Percentiles rank a stretch among this genome's conserved stretches.
Evolutionary conservation across 2,329 filamentous ascomycete species (phyloP).

Genomic region (Diplocarpon mali): DNA sequence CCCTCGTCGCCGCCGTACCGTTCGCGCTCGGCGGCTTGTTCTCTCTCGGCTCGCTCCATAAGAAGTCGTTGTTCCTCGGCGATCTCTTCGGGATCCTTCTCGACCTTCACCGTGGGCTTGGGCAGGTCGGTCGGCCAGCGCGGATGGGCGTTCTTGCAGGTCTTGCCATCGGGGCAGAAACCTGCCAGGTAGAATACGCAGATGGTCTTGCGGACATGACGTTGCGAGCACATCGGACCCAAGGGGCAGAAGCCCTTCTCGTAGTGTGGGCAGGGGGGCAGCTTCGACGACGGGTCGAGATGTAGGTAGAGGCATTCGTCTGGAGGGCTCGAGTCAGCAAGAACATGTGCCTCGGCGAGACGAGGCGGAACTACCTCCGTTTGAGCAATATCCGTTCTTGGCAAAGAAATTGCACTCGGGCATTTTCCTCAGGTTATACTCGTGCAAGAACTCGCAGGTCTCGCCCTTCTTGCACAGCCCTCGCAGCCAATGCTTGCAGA

Average conservation of each 20-base stretch:
- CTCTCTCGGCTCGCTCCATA: constrained; percentile 41
- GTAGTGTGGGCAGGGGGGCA: constrained; percentile 80
- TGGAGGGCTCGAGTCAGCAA: constrained; percentile 10
- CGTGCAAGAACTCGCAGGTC: constrained; percentile 93
- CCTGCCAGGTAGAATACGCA: constrained; percentile 84
- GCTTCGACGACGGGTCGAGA: constrained; percentile 69
- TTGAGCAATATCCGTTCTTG: constrained; percentile 86
- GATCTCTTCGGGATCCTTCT: constrained; percentile 41
- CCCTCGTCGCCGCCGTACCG: constrained; percentile 29
- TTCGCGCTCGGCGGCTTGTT: constrained; percentile 34
- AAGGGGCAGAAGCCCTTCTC: constrained; percentile 90
- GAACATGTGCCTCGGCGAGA: constrained; percentile 5
- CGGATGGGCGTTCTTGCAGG: constrained; percentile 73
- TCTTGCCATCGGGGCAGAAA: constrained; percentile 78
- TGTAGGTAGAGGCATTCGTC: constrained; percentile 94
- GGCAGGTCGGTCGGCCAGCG: constrained; percentile 64
- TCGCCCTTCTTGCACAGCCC: constrained; percentile 97
- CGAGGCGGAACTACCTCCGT: constrained; percentile 42
- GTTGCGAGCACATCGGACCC: constrained; percentile 76
- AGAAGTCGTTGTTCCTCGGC: constrained; percentile 49
- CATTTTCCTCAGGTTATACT: constrained; percentile 97
- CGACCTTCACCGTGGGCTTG: constrained; percentile 61
- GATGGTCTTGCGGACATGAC: constrained; percentile 71
- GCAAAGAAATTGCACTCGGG: constrained; percentile 97
- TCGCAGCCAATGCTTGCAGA: constrained; percentile 98